These are phyloP conservation scores for Populus deltoides DNA, from an alignment of 345 rosid genomes.

Conservation along the genomic window DNA sequence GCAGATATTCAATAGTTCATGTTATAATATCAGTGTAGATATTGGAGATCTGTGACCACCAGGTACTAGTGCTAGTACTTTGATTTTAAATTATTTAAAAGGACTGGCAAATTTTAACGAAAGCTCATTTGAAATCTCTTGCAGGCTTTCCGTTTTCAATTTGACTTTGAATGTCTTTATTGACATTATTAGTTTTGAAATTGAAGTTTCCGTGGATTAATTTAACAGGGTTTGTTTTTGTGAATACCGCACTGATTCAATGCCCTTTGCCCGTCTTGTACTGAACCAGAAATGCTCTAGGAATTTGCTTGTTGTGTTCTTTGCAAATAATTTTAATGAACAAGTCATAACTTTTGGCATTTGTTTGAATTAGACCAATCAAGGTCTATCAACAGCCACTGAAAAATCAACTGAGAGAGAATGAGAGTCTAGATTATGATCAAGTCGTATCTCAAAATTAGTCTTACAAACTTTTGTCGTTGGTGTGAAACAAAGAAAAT, in stretches of 20 bases:
- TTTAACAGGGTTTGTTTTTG: neutral
- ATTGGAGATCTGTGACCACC: neutral
- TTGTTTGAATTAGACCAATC: constrained; percentile 10
- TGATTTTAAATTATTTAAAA: neutral
- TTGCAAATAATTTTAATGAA: neutral
- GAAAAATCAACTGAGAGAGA: neutral
- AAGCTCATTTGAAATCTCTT: neutral
- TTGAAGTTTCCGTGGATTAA: neutral
- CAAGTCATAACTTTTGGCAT: neutral
- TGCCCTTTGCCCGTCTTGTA: constrained; percentile 11
- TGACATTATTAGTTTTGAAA: neutral
- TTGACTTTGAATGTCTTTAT: constrained; percentile 26
- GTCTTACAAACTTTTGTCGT: neutral
- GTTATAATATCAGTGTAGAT: neutral
- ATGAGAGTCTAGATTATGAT: neutral
- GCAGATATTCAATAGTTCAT: neutral
- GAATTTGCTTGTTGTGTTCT: neutral
- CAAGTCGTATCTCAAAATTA: neutral
- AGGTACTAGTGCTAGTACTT: neutral
- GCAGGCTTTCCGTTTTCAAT: neutral
- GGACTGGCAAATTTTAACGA: neutral
- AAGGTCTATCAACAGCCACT: neutral
- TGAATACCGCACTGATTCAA: neutral
- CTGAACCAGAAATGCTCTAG: constrained; percentile 9
- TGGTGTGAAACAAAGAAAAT: no score